A percentile compares a stretch with the other conserved stretches of the same genome.
These are phyloP conservation scores for Leptographium flavum DNA, from an alignment of 2,329 filamentous ascomycete species.

Conservation along the genomic window DNA sequence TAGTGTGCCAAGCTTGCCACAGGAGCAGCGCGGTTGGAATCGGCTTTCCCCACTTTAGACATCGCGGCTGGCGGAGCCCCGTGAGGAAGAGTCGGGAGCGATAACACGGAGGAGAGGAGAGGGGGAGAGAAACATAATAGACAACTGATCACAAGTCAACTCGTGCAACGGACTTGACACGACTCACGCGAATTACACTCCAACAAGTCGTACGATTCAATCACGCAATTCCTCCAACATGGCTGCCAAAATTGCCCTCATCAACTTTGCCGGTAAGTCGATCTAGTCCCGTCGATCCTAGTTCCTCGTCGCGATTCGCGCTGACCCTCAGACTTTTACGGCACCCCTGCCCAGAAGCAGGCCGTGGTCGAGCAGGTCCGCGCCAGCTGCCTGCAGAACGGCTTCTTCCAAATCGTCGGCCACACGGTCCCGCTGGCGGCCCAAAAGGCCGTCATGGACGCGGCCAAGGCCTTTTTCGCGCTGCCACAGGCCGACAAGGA, in stretches of 20 bases:
- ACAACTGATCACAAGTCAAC: no score
- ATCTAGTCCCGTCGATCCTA: background rate
- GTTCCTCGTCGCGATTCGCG: background rate
- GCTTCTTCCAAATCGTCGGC: slow-evolving; percentile 38
- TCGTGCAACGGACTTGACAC: no score
- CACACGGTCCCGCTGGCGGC: slow-evolving; percentile 27
- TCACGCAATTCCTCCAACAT: no score
- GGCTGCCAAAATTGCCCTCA: slow-evolving; percentile 5
- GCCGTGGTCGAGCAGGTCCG: slow-evolving; percentile 13
- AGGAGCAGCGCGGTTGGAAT: no score
- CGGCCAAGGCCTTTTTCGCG: slow-evolving; percentile 30
- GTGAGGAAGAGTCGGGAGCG: no score
- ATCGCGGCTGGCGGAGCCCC: no score
- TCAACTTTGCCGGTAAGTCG: slow-evolving; percentile 10
- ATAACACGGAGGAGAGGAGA: no score
- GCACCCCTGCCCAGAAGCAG: slow-evolving; percentile 2
- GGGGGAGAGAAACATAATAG: no score
- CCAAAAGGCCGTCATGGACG: slow-evolving; percentile 25
- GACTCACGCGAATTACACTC: no score
- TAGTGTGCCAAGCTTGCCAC: no score
- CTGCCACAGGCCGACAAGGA: slow-evolving; percentile 28
- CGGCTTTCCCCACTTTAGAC: no score
- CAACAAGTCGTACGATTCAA: no score
- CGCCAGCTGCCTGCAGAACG: slow-evolving; percentile 28
- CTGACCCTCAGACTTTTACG: slow-evolving; percentile 4